Percentiles rank a stretch among this genome's conserved stretches.
phyloP scores from a whole-genome alignment of 208 protist genomes.

The Phytomonas francai region DNA sequence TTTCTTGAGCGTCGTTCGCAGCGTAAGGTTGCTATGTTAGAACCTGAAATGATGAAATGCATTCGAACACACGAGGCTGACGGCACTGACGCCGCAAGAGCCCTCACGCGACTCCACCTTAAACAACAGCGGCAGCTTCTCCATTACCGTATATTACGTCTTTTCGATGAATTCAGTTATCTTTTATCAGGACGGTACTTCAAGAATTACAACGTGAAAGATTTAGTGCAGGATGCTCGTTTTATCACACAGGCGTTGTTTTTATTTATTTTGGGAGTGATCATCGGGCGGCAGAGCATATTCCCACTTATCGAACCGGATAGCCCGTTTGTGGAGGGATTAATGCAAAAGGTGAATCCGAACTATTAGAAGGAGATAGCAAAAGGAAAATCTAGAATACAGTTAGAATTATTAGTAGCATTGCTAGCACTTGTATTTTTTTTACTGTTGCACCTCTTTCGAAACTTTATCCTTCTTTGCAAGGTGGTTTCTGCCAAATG shows the following conservation, averaged over 20 bases:
- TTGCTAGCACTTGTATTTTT: background rate
- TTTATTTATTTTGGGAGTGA: slow-evolving; percentile 54
- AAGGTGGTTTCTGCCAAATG: slow-evolving; percentile 1
- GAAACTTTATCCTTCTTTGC: background rate
- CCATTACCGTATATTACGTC: slow-evolving; percentile 73
- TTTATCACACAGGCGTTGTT: slow-evolving; percentile 59
- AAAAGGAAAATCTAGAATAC: background rate
- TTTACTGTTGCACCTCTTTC: too few relatives aligned
- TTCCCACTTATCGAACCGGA: slow-evolving; percentile 73
- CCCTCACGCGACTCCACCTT: slow-evolving; percentile 49
- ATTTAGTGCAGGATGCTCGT: slow-evolving; percentile 54
- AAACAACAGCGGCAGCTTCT: slow-evolving; percentile 67
- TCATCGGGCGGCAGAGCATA: slow-evolving; percentile 59
- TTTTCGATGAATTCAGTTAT: slow-evolving; percentile 67
- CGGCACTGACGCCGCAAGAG: slow-evolving; percentile 61
- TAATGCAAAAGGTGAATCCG: slow-evolving; percentile 78
- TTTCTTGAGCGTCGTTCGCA: slow-evolving; percentile 60
- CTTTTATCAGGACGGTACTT: slow-evolving; percentile 66
- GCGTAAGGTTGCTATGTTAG: slow-evolving; percentile 28
- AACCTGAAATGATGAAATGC: slow-evolving; percentile 27
- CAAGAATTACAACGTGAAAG: slow-evolving; percentile 41
- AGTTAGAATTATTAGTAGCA: background rate
- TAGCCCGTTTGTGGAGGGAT: slow-evolving; percentile 54
- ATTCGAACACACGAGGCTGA: slow-evolving; percentile 43
- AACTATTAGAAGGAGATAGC: slow-evolving; percentile 55